Evolutionary conservation across 1,139 yeast species (phyloP), one percentile per base, ranked within the genome.

Genomic region (Candida pseudoviswanathii): DNA sequence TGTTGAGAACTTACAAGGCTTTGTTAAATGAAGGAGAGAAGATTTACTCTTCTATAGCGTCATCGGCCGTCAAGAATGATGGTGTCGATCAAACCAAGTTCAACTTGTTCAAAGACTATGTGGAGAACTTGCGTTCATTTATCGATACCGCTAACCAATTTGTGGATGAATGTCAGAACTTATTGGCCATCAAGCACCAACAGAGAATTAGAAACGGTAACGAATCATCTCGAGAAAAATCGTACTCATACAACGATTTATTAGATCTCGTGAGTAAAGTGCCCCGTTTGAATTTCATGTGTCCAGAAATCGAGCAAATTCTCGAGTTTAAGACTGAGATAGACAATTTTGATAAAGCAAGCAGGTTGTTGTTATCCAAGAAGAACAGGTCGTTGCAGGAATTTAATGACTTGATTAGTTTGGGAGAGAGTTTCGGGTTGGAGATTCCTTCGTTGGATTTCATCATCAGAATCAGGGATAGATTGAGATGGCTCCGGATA

Each of bases 371-470:
- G 25, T 56, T 75, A 9, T 56, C 68, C 0, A 72, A 62, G 49
- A 59, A 58, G 11, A 57, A 56, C 37, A 66, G 65, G 38, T 55
- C 71, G 0, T 44, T 67, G 3, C 64, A 64, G 41, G 84, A 81
- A 43, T 69, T 78, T 47, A 71, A 75, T 43, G 80, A 78, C 44
- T 63, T 80, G 53, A 75, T 78, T 27, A 74, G 67, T 44, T 63
- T 81, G 32, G 92, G 92, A 2, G 75, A 75, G 52, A 75, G 84
- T 10, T 79, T 85, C 59, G 88, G 88, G 3, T 64, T 86, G 33
- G 74, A 72, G 7, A 64, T 86, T 22, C 79, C 83, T 2, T 78
- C 86, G 1, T 67, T 83, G 34, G 66, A 64, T 10, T 70, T 78
- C 45, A 62, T 87, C 41, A 77, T 73, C 11, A 69, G 82, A 50